Conservation (phyloP, 1,284 basidiomycete species). For the Peniophora sp. region DNA sequence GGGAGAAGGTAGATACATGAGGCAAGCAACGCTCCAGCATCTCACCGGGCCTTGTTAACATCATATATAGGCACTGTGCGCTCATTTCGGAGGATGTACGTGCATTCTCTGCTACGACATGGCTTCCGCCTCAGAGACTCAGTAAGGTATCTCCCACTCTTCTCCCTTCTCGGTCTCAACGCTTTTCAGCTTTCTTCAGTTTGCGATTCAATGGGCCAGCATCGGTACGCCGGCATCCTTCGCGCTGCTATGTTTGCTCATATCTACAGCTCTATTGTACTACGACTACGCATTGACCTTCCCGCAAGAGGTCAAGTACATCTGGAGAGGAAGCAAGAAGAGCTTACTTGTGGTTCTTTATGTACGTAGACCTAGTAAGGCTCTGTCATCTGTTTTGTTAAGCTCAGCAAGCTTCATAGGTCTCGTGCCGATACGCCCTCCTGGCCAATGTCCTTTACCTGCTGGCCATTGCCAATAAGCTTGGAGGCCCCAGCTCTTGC, state of each 20-base stretch:
- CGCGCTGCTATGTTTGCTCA: not conserved
- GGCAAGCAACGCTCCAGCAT: too few species aligned
- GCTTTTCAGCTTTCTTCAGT: conserved; percentile 17
- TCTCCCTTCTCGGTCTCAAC: not conserved
- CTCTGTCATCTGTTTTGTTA: too few species aligned
- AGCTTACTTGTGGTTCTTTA: conserved; percentile 25
- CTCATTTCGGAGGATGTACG: too few species aligned
- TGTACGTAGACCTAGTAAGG: too few species aligned
- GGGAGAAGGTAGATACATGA: too few species aligned
- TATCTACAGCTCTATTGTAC: conserved; percentile 15
- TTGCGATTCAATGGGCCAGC: conserved; percentile 23
- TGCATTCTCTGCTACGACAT: not conserved
- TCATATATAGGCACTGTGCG: too few species aligned
- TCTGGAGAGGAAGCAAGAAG: conserved; percentile 20
- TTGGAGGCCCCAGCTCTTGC: conserved; percentile 19
- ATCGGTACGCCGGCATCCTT: conserved; percentile 15
- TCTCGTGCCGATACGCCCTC: conserved; percentile 27
- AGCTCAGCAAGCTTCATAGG: too few species aligned
- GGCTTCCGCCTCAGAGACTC: not conserved
- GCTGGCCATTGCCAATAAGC: conserved; percentile 18
- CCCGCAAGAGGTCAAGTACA: conserved; percentile 20
- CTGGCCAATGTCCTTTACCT: conserved; percentile 25
- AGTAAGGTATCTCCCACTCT: not conserved
- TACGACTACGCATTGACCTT: conserved; percentile 28
- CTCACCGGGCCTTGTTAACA: too few species aligned